Percentiles rank a stretch among this genome's conserved stretches.
Evolutionary conservation across 129 eudicot species (phyloP).

Genomic region (Lactuca saligna): DNA sequence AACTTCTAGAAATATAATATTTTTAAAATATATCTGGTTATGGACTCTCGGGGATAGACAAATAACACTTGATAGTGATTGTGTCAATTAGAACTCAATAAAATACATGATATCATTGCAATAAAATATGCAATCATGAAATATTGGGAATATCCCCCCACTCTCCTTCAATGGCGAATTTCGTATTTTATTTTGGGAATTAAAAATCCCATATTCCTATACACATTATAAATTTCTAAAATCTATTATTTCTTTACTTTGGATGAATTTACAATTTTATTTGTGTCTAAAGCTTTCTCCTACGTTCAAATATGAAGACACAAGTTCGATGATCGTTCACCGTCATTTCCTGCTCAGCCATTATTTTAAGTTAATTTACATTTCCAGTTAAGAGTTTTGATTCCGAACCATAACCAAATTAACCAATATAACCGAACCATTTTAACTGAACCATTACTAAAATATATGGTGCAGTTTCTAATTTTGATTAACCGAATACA

Average conservation of each 20-base stretch:
- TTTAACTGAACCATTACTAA: too few relatives aligned
- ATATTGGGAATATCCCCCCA: conserved; percentile 23
- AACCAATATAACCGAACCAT: too few relatives aligned
- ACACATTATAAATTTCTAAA: not conserved
- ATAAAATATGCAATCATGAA: conserved; percentile 38
- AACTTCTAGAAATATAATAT: conserved; percentile 28
- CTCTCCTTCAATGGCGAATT: conserved; percentile 39
- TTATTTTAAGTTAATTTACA: not conserved
- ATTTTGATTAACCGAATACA: too few relatives aligned
- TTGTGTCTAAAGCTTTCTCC: not conserved
- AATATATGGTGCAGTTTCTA: too few relatives aligned
- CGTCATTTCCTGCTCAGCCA: not conserved
- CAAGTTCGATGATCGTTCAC: not conserved
- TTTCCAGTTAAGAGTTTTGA: not conserved
- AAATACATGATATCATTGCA: conserved; percentile 34
- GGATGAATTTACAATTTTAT: not conserved
- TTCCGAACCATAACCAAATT: too few relatives aligned
- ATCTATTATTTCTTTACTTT: not conserved
- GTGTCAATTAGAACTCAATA: conserved; percentile 36
- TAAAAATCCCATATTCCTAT: conserved; percentile 15
- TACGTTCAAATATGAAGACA: not conserved
- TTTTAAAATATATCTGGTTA: conserved; percentile 24
- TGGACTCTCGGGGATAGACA: conserved; percentile 35
- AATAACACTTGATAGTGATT: conserved; percentile 37
- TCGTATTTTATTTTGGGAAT: conserved; percentile 20